Evolutionary conservation across 306 rosid genomes (phyloP).

Genomic region (Citrullus colocynthis): DNA sequence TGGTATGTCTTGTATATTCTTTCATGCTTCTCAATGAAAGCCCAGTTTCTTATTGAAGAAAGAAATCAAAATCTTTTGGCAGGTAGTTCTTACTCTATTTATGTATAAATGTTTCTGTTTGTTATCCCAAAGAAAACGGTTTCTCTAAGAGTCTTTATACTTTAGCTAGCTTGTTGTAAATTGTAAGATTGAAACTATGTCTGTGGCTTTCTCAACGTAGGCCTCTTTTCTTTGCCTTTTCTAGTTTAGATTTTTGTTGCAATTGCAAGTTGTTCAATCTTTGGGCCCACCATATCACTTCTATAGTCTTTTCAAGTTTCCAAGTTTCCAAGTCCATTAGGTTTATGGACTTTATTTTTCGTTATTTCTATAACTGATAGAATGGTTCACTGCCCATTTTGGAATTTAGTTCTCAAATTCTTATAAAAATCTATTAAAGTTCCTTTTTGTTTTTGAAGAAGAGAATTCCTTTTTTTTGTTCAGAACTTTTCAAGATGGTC

Average conservation of each 20-base stretch:
- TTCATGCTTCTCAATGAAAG: background rate
- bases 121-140: background rate
- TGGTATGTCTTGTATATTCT: no score
- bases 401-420: background rate
- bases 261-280: background rate
- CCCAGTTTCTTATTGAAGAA: background rate
- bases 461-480: constrained; percentile 3
- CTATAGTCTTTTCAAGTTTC: background rate
- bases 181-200: background rate
- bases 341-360: background rate
- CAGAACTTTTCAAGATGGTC: constrained; percentile 99
- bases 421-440: background rate
- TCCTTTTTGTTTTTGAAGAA: background rate
- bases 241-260: background rate
- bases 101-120: background rate
- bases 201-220: background rate
- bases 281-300: background rate
- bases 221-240: background rate
- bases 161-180: background rate
- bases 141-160: background rate
- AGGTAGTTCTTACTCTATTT: background rate
- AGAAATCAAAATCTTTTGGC: no score
- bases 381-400: background rate
- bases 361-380: background rate
- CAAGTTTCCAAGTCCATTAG: background rate